These are phyloP conservation scores for Dendrothele bispora DNA, from an alignment of 768 basidiomycete genomes.

Conservation along the genomic window DNA sequence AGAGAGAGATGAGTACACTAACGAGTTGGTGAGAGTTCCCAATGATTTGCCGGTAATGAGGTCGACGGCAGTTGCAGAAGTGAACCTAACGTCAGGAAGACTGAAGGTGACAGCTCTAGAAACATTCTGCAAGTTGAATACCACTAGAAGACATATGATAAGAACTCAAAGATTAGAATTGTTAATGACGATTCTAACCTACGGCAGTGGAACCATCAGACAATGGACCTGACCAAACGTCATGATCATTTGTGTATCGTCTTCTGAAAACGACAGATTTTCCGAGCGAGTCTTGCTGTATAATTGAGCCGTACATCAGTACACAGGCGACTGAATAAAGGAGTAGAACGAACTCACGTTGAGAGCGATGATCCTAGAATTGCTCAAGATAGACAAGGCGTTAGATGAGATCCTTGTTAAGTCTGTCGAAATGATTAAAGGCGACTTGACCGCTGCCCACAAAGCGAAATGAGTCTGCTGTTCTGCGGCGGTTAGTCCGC, in stretches of 20 bases:
- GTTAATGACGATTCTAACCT: conserved; percentile 24
- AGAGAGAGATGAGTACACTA: conserved; percentile 10
- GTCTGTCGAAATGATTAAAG: conserved; percentile 45
- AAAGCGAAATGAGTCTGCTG: conserved; percentile 39
- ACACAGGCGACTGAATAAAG: not conserved
- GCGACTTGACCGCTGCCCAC: conserved; percentile 55
- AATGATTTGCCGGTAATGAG: conserved; percentile 38
- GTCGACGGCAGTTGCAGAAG: conserved; percentile 38
- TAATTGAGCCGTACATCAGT: not conserved
- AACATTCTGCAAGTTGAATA: conserved; percentile 44
- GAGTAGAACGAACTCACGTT: conserved; percentile 33
- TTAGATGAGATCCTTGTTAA: conserved; percentile 31
- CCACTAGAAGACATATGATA: conserved; percentile 25
- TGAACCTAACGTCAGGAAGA: conserved; percentile 42
- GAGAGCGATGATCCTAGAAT: conserved; percentile 40
- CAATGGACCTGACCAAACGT: conserved; percentile 49
- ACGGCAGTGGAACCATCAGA: conserved; percentile 48
- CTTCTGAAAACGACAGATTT: conserved; percentile 45
- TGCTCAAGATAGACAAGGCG: conserved; percentile 38
- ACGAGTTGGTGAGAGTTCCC: conserved; percentile 37
- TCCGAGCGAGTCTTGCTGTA: conserved; percentile 46
- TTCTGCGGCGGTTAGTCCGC: conserved; percentile 38
- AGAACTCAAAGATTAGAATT: not conserved
- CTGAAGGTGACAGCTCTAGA: conserved; percentile 40
- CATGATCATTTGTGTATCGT: conserved; percentile 48